Evolutionary conservation across 768 basidiomycete species (phyloP), one percentile per base, ranked within the genome.

Genomic region (Psilocybe subaeruginosa): DNA sequence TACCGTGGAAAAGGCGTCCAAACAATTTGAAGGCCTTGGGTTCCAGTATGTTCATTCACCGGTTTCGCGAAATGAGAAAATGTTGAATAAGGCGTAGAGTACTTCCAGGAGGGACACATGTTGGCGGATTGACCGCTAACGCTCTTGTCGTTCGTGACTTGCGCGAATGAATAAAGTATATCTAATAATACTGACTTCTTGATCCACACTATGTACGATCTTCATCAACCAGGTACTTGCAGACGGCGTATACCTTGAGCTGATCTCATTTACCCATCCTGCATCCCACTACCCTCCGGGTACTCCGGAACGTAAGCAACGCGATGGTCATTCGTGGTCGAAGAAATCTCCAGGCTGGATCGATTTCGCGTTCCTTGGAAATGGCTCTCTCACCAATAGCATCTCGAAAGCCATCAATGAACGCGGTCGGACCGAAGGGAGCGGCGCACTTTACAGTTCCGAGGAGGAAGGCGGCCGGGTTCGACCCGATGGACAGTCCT

Each of bases 181-280:
- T n/a, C 17, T 29, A 29, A 49, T 49, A 47, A n/a, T n/a, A 16
- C 46, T 7, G 7, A n/a, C 8, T n/a, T 43, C 23, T 16, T 19
- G 23, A 29, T 54, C 39, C 37, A 17, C 27, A 35, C 33, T 7
- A 35, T 35, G 2, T 11, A 35, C 11, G 11, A 35, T 7, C 33
- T 7, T 11, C 33, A 33, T 55, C 17, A 41, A 56, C 63, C 2
- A 87, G 85, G 69, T 87, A 46, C 72, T 90, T 23, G 70, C 72
- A 30, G 88, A 89, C 59, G 83, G 83, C 12, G 76, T 76, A 14
- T 92, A 91, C 69, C 76, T 92, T 49, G 90, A 92, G 68, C 81
- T 92, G 33, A 83, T 92, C 65, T 80, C 83, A 16, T 92, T 91
- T 75, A 83, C 79, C 1, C 79, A 85, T 56, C 82, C 85, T 1